Base-by-base conservation (phyloP, 495 filamentous ascomycete species). In the Halenospora varia region DNA sequence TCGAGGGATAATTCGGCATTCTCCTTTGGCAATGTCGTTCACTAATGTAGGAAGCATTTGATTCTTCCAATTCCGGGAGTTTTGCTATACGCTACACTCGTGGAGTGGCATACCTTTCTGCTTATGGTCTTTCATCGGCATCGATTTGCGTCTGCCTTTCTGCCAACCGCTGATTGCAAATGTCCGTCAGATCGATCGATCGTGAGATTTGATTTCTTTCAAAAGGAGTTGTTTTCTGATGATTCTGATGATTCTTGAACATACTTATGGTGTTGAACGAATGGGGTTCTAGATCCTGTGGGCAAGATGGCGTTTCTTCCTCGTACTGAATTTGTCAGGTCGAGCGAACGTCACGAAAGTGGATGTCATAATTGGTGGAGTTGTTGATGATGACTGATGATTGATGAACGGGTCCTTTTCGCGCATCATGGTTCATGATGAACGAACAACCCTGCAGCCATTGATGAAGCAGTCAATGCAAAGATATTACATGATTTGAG, bases 201-300 rank as follows among this genome's bases (percentile, higher is more conserved):
- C 42, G 20, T 15, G 20, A 45, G 20, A 3, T 45, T 3, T 11
- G 19, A 11, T 22, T 22, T 23, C 13, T 48, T 24, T 22, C 18
- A 4, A 24, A 48, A 24, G 13, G 6, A 13, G 29, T 13, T 4
- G 29, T 35, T 48, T 10, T 22, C 19, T 22, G 10, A 48, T 45
- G 3, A 45, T 45, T 15, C 18, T 11, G 23, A 9, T 23, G 46
- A 22, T 48, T 48, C 23, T 11, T 19, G 23, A 48, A 24, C 46
- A 48, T 48, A 48, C 3, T 48, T 48, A 48, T 48, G 46, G 19
- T 48, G 46, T 24, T 19, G 46, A 22, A 35, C 29, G 29, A 35
- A 35, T 13, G 29, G 29, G 13, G 4, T 6, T 6, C 13, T 35
- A 35, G 3, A 24, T 24, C 18, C 8, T 24, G 23, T 19, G 46